Percentiles rank a stretch among this genome's conserved stretches.
Conservation (phyloP, 352 stramenopile species). For the Phytophthora boehmeriae region DNA sequence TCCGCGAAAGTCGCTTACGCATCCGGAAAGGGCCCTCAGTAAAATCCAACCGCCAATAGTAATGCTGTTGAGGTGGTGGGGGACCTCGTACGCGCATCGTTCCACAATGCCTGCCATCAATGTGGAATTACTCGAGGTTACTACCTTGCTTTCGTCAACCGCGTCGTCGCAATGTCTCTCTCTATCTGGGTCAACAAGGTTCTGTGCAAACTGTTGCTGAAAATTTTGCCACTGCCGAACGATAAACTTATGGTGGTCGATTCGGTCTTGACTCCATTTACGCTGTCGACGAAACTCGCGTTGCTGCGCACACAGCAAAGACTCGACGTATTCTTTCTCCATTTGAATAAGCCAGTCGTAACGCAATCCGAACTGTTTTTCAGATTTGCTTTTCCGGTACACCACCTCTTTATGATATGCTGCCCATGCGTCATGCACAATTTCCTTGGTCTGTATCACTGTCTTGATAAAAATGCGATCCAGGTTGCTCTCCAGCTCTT, state of each 20-base stretch:
- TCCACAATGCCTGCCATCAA: slow-evolving; percentile 18
- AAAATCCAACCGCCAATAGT: slow-evolving; percentile 55
- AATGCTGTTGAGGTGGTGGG: neutral
- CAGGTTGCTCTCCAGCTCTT: slow-evolving; percentile 66
- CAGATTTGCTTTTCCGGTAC: slow-evolving; percentile 43
- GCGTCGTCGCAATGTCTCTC: neutral
- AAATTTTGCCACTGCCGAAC: slow-evolving; percentile 57
- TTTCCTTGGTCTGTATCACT: slow-evolving; percentile 59
- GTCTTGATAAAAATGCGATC: slow-evolving; percentile 66
- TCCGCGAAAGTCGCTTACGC: slow-evolving; percentile 54
- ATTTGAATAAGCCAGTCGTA: slow-evolving; percentile 53
- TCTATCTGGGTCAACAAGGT: slow-evolving; percentile 6
- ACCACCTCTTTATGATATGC: slow-evolving; percentile 45
- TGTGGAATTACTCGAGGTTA: slow-evolving; percentile 2
- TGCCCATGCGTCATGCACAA: slow-evolving; percentile 57
- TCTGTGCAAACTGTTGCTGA: slow-evolving; percentile 25
- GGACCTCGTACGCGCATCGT: slow-evolving; percentile 15
- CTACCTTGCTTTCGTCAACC: neutral
- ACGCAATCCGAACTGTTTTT: slow-evolving; percentile 43
- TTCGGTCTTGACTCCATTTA: slow-evolving; percentile 69
- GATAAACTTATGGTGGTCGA: slow-evolving; percentile 73
- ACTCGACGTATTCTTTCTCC: slow-evolving; percentile 40
- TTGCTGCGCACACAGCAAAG: slow-evolving; percentile 48
- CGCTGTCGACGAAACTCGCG: slow-evolving; percentile 60
- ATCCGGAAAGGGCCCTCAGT: slow-evolving; percentile 74